Evolutionary conservation across 495 filamentous ascomycete species (phyloP).

Genomic region (Aspergillus homomorphus): DNA sequence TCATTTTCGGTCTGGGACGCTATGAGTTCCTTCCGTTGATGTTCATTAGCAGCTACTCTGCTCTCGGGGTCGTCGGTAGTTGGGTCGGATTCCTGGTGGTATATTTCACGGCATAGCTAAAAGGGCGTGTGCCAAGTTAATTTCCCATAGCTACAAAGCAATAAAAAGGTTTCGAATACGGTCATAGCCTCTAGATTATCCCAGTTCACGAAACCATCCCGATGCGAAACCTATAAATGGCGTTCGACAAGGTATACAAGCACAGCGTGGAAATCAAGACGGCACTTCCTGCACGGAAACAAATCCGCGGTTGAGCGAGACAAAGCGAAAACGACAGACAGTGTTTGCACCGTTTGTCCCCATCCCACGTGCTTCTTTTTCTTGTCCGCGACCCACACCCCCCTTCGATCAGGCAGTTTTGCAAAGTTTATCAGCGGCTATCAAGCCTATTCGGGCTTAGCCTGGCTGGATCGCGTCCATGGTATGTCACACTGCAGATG

Average conservation of each 20-base stretch:
- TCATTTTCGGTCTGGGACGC: conserved; percentile 71
- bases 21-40: conserved; percentile 93
- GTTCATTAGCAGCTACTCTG: conserved; percentile 95
- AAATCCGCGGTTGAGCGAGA: background rate
- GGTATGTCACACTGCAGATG: conserved; percentile 19
- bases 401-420: conserved; percentile 30
- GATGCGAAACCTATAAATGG: too few relatives aligned
- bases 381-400: conserved; percentile 10
- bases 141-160: background rate
- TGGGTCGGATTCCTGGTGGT: conserved; percentile 96
- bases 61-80: conserved; percentile 91
- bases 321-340: background rate
- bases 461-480: conserved; percentile 16
- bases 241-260: too few relatives aligned
- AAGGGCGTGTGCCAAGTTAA: too few relatives aligned
- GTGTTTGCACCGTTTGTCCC: conserved; percentile 32
- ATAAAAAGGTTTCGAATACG: too few relatives aligned
- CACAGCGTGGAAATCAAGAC: too few relatives aligned
- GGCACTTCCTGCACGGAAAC: too few relatives aligned
- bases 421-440: conserved; percentile 30
- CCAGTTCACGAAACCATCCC: too few relatives aligned
- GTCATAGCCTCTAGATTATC: too few relatives aligned
- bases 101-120: conserved; percentile 67
- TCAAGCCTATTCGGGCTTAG: conserved; percentile 29
- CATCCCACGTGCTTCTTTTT: conserved; percentile 31